A percentile compares a stretch with the other conserved stretches of the same genome.
Conservation (phyloP, 169 alveolate genomes). For the Plasmodium falciparum region DNA sequence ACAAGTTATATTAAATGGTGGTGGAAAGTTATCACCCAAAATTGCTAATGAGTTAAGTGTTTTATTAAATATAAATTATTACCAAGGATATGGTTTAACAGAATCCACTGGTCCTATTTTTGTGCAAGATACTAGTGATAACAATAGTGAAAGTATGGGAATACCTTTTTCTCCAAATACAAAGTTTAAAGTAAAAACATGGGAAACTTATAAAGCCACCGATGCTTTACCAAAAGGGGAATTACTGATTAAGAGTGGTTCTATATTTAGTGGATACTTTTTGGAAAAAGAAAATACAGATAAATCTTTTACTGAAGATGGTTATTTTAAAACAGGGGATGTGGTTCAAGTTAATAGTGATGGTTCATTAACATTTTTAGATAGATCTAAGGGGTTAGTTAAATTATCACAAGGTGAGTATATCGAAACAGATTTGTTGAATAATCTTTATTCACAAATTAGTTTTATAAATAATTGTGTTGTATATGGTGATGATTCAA, state of each 20-base stretch:
- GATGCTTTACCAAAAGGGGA: slow-evolving; percentile 94
- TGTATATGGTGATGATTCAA: slow-evolving; percentile 65
- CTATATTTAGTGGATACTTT: slow-evolving; percentile 92
- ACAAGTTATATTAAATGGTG: slow-evolving; percentile 21
- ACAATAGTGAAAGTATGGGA: slow-evolving; percentile 2
- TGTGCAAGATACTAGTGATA: slow-evolving; percentile 2
- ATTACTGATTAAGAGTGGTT: slow-evolving; percentile 90
- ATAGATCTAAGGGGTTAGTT: slow-evolving; percentile 94
- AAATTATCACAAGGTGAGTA: too few relatives aligned
- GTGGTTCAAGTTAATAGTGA: slow-evolving; percentile 88
- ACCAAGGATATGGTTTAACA: slow-evolving; percentile 72
- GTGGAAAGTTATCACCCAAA: slow-evolving; percentile 53
- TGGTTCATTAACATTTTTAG: slow-evolving; percentile 93
- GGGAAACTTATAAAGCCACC: slow-evolving; percentile 78
- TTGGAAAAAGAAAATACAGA: slow-evolving; percentile 89
- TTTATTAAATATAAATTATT: slow-evolving; percentile 10
- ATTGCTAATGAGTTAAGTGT: slow-evolving; percentile 29
- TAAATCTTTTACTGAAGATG: slow-evolving; percentile 88
- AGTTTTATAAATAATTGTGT: slow-evolving; percentile 38
- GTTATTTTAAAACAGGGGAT: slow-evolving; percentile 95
- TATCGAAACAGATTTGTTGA: too few relatives aligned
- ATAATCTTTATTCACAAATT: slow-evolving; percentile 32
- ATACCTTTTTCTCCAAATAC: slow-evolving; percentile 14
- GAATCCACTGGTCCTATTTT: slow-evolving; percentile 58
- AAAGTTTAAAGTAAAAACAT: slow-evolving; percentile 30